Evolutionary conservation across 225 moss, liverwort and hornwort genomes (phyloP).

Genomic region (Anthoceros angustus): DNA sequence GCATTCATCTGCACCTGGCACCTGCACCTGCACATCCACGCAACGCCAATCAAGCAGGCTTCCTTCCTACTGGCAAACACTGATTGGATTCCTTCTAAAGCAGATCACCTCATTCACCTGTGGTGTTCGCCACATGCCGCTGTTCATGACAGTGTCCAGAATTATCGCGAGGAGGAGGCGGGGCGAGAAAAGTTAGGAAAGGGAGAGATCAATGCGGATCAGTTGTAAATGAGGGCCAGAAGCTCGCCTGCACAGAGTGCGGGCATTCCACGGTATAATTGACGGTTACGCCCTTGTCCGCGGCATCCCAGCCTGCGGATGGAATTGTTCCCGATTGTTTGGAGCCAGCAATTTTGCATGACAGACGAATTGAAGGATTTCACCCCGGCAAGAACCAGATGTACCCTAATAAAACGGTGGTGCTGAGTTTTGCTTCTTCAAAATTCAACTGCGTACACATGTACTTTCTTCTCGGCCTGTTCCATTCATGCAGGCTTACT

Average conservation of each 20-base stretch:
- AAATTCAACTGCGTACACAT: slow-evolving; percentile 49
- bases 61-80: not conserved
- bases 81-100: not conserved
- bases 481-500: not conserved
- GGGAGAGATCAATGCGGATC: slow-evolving; percentile 2
- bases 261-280: too few relatives aligned
- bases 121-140: not conserved
- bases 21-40: too few relatives aligned
- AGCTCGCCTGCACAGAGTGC: too few relatives aligned
- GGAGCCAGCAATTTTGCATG: too few relatives aligned
- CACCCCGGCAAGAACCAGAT: too few relatives aligned
- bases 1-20: too few relatives aligned
- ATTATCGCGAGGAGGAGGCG: not conserved
- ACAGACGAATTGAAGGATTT: too few relatives aligned
- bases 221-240: not conserved
- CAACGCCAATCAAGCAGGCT: too few relatives aligned
- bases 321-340: too few relatives aligned
- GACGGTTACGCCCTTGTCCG: too few relatives aligned
- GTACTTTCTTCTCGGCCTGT: slow-evolving; percentile 57
- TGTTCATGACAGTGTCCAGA: not conserved
- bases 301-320: too few relatives aligned
- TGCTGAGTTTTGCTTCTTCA: slow-evolving; percentile 75
- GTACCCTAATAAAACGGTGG: too few relatives aligned
- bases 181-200: not conserved
- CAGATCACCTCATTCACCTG: not conserved